Conservation (phyloP, 139 green algal species). For the Picochlorum sp. region DNA sequence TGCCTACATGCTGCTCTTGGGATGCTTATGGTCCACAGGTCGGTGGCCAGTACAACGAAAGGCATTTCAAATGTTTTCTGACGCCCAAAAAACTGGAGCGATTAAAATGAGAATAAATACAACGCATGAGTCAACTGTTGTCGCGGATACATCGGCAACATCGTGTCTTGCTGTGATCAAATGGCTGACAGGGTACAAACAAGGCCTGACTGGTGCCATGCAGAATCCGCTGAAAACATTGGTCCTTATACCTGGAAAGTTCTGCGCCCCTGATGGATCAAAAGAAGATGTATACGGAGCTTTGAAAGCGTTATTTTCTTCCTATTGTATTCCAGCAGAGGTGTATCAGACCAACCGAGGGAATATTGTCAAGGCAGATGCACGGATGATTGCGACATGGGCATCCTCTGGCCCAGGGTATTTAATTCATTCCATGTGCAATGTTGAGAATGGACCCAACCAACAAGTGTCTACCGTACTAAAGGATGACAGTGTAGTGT, state of each 20-base stretch:
- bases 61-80: constrained; percentile 10
- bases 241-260: constrained; percentile 17
- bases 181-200: constrained; percentile 20
- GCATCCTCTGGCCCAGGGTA: not conserved
- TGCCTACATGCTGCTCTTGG: constrained; percentile 71
- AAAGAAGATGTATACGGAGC: not conserved
- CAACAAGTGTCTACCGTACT: constrained; percentile 13
- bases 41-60: constrained; percentile 43
- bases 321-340: constrained; percentile 17
- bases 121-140: constrained; percentile 1
- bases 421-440: constrained; percentile 11
- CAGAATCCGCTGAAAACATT: constrained; percentile 2
- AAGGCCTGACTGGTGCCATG: not conserved
- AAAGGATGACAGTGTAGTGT: constrained; percentile 19
- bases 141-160: constrained; percentile 14
- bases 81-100: constrained; percentile 12
- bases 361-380: constrained; percentile 14
- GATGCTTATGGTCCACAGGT: constrained; percentile 63
- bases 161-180: not conserved
- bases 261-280: constrained; percentile 11
- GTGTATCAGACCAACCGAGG: constrained; percentile 3
- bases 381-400: constrained; percentile 14
- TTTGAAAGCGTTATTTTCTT: constrained; percentile 1
- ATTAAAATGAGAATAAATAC: constrained; percentile 13
- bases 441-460: not conserved